Conservation (phyloP, 495 filamentous ascomycete genomes). For the Aspergillus biplanus region DNA sequence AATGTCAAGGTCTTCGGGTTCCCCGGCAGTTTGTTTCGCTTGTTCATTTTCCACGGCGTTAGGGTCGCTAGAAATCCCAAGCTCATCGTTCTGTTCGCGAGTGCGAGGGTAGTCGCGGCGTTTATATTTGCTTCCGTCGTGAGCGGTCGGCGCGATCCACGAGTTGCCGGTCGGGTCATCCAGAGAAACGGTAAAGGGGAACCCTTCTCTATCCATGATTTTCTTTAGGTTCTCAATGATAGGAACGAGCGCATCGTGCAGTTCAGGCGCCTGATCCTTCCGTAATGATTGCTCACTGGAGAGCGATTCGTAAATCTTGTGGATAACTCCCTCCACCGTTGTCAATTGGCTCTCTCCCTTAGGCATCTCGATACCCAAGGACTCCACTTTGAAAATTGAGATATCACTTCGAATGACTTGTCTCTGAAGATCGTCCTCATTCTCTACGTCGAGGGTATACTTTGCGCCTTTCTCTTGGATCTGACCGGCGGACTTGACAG, state of each 20-base stretch:
- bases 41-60: conserved; percentile 33
- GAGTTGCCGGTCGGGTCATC: conserved; percentile 97
- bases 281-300: conserved; percentile 73
- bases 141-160: conserved; percentile 86
- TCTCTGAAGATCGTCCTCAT: conserved; percentile 72
- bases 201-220: conserved; percentile 72
- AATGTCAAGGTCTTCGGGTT: conserved; percentile 71
- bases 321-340: conserved; percentile 87
- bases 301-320: conserved; percentile 74
- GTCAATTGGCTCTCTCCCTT: conserved; percentile 85
- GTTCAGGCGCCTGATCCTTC: conserved; percentile 72
- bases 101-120: conserved; percentile 81
- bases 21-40: conserved; percentile 18
- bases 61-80: conserved; percentile 65
- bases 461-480: conserved; percentile 88
- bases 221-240: conserved; percentile 70
- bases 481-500: conserved; percentile 85
- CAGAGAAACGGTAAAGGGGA: conserved; percentile 84
- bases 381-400: conserved; percentile 76
- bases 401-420: conserved; percentile 92
- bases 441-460: conserved; percentile 73
- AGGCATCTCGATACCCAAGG: conserved; percentile 89
- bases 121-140: conserved; percentile 77
- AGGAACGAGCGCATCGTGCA: conserved; percentile 72
- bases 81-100: conserved; percentile 78